phyloP scores from a whole-genome alignment of 2,329 filamentous ascomycete genomes.

The Stagonosporopsis vannaccii region DNA sequence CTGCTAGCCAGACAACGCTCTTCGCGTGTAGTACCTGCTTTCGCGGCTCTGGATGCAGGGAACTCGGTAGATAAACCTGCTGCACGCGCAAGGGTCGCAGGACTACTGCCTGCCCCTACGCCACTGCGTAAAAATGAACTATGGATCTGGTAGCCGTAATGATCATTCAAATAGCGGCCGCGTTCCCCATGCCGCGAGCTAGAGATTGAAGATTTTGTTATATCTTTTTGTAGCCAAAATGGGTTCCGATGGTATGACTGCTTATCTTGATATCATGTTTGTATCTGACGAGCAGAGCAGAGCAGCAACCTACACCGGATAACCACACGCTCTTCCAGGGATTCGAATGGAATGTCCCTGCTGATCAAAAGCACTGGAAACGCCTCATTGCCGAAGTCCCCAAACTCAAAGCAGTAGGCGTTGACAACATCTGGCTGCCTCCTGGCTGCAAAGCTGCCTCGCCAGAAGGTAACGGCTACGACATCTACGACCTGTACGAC shows the following conservation, averaged over 20 bases:
- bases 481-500: slow-evolving; percentile 72
- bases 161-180: slow-evolving; percentile 5
- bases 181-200: background rate
- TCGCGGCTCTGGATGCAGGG: slow-evolving; percentile 11
- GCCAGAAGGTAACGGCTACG: slow-evolving; percentile 67
- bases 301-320: slow-evolving; percentile 41
- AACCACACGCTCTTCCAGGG: slow-evolving; percentile 67
- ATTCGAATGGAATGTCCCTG: slow-evolving; percentile 76
- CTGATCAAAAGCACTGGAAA: slow-evolving; percentile 66
- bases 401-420: slow-evolving; percentile 64
- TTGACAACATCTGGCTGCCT: slow-evolving; percentile 67
- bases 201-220: background rate
- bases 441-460: slow-evolving; percentile 73
- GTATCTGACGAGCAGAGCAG: slow-evolving; percentile 25
- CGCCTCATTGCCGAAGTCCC: slow-evolving; percentile 63
- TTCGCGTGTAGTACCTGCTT: slow-evolving; percentile 5
- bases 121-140: slow-evolving; percentile 8
- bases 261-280: background rate
- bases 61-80: slow-evolving; percentile 14
- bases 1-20: background rate
- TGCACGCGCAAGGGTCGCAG: slow-evolving; percentile 2
- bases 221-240: slow-evolving; percentile 20
- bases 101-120: background rate
- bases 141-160: slow-evolving; percentile 1
- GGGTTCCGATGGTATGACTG: slow-evolving; percentile 35